These are phyloP conservation scores for Pulicaria dysenterica DNA, from an alignment of 129 eudicot genomes.

Conservation along the genomic window DNA sequence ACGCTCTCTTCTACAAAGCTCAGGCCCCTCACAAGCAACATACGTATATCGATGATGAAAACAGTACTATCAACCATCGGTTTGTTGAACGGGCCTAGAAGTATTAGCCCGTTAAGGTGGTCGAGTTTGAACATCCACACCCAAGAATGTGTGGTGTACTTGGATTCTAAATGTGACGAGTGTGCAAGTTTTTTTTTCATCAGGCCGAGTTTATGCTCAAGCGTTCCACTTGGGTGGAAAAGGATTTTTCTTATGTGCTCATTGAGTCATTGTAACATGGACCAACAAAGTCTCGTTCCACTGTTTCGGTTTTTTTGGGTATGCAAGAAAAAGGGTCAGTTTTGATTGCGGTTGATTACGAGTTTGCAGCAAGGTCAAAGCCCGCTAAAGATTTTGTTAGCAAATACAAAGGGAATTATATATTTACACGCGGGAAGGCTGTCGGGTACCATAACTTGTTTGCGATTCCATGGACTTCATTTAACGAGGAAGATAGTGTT, in stretches of 20 bases:
- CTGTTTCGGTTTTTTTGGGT: constrained; percentile 86
- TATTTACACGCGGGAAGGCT: constrained; percentile 81
- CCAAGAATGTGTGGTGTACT: constrained; percentile 71
- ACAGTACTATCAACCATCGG: too few relatives aligned
- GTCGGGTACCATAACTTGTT: constrained; percentile 81
- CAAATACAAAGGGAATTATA: constrained; percentile 65
- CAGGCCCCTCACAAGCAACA: constrained; percentile 69
- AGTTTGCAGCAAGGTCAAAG: constrained; percentile 75
- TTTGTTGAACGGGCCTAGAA: constrained; percentile 72
- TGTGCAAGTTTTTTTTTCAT: constrained; percentile 56
- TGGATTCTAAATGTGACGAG: constrained; percentile 71
- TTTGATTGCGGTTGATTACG: constrained; percentile 70
- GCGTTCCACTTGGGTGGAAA: constrained; percentile 85
- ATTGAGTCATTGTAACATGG: constrained; percentile 83
- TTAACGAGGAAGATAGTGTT: constrained; percentile 63
- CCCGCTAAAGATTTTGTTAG: constrained; percentile 48
- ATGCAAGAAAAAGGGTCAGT: constrained; percentile 76
- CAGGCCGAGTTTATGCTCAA: constrained; percentile 65
- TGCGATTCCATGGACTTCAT: constrained; percentile 60
- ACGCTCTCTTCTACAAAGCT: constrained; percentile 80
- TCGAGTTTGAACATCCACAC: constrained; percentile 74
- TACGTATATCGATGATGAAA: constrained; percentile 41
- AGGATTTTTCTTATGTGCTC: constrained; percentile 81
- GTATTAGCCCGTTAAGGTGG: constrained; percentile 65
- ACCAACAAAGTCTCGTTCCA: constrained; percentile 62